phyloP scores from a whole-genome alignment of 371 early-diverging fungal species.

The Mortierella sp. region DNA sequence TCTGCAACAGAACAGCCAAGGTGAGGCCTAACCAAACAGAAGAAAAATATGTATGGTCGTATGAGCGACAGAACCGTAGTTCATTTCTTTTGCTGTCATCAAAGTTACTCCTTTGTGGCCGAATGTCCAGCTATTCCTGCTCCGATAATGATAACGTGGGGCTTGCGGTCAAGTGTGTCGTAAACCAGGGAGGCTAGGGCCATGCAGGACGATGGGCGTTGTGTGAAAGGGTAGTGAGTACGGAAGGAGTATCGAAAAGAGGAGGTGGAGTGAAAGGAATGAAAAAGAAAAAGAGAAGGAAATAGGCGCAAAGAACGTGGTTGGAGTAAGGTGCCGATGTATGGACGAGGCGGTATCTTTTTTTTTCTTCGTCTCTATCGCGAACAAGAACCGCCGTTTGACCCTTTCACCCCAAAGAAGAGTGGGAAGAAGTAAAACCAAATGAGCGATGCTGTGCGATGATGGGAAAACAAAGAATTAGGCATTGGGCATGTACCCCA shows the following conservation, averaged over 20 bases:
- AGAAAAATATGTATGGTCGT: background rate
- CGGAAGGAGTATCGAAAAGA: background rate
- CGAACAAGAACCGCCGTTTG: too few species aligned
- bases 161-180: background rate
- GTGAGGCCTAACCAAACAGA: background rate
- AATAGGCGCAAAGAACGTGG: too few species aligned
- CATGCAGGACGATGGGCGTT: background rate
- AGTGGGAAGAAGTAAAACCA: too few species aligned
- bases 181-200: background rate
- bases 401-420: too few species aligned
- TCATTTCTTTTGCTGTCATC: background rate
- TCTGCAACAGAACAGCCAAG: background rate
- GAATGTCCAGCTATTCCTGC: background rate
- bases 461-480: too few species aligned
- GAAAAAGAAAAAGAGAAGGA: background rate
- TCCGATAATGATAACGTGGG: constrained; percentile 6
- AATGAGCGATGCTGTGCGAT: too few species aligned
- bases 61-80: background rate
- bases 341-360: too few species aligned
- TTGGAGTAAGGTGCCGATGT: too few species aligned
- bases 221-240: background rate
- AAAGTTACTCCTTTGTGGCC: background rate
- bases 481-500: too few species aligned
- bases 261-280: background rate
- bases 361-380: too few species aligned